These are phyloP conservation scores for Psophocarpus tetragonolobus DNA, from an alignment of 306 rosid species.

Conservation along the genomic window DNA sequence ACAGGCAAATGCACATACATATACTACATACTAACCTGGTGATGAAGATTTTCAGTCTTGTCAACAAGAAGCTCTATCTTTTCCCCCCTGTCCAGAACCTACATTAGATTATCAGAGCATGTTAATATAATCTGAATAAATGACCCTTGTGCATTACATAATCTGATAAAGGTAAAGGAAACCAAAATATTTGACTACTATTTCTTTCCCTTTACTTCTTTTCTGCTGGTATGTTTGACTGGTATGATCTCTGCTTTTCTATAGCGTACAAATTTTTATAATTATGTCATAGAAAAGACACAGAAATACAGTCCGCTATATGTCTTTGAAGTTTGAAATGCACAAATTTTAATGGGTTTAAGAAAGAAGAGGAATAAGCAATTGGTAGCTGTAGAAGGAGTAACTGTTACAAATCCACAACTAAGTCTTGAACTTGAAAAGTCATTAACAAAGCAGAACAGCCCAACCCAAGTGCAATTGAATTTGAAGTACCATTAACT, in stretches of 20 bases:
- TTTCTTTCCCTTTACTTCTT: background rate
- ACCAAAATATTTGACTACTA: background rate
- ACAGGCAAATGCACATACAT: background rate
- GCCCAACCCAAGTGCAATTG: no score
- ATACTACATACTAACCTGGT: conserved; percentile 60
- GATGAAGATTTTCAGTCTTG: conserved; percentile 92
- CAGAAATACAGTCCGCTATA: background rate
- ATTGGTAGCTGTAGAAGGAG: conserved; percentile 15
- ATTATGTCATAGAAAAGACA: conserved; percentile 1
- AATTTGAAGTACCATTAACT: background rate
- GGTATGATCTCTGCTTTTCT: background rate
- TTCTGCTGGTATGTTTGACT: background rate
- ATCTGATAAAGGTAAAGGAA: background rate
- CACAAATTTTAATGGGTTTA: background rate
- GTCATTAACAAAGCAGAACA: background rate
- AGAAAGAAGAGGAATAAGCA: conserved; percentile 12
- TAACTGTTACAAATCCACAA: background rate
- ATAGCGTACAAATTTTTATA: background rate
- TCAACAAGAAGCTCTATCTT: conserved; percentile 98
- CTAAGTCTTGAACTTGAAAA: conserved; percentile 1
- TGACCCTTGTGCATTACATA: background rate
- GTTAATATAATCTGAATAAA: conserved; percentile 29
- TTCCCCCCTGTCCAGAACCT: conserved; percentile 97
- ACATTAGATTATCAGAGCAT: conserved; percentile 42
- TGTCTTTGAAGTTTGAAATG: background rate